A percentile compares a stretch with the other conserved stretches of the same genome.
Evolutionary conservation across 148 eudicot genomes (phyloP).

Genomic region (Chenopodium berlandieri): DNA sequence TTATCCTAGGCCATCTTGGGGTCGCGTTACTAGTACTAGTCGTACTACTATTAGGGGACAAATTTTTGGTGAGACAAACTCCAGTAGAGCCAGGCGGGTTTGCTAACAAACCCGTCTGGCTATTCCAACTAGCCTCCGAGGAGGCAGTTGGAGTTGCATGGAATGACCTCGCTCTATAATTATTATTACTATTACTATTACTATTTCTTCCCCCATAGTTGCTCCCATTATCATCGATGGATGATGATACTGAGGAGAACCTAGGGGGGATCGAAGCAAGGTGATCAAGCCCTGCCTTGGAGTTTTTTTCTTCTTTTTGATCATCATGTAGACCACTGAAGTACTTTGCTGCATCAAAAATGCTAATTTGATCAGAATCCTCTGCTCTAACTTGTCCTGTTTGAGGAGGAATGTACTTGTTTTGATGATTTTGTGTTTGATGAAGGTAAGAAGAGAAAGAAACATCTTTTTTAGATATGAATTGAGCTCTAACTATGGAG

Average conservation of each 20-base stretch:
- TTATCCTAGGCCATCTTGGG: constrained; percentile 22
- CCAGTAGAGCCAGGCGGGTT: constrained; percentile 53
- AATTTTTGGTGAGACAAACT: constrained; percentile 27
- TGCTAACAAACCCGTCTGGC: constrained; percentile 67
- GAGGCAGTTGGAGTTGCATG: constrained; percentile 78
- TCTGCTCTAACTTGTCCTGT: constrained; percentile 19
- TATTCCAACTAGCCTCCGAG: constrained; percentile 86
- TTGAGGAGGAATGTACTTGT: not conserved
- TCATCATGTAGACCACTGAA: constrained; percentile 46
- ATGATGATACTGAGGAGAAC: constrained; percentile 52
- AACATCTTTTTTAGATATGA: constrained; percentile 31
- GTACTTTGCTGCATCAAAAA: constrained; percentile 78
- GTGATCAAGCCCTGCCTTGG: constrained; percentile 15
- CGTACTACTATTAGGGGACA: constrained; percentile 19
- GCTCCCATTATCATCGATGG: constrained; percentile 30
- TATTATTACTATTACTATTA: constrained; percentile 29
- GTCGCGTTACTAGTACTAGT: not conserved
- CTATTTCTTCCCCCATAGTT: constrained; percentile 19
- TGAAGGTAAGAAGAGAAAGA: constrained; percentile 46
- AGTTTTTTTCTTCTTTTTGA: constrained; percentile 9
- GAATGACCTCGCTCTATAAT: constrained; percentile 44
- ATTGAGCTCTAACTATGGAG: constrained; percentile 34
- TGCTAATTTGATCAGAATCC: constrained; percentile 61
- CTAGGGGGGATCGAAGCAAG: constrained; percentile 37
- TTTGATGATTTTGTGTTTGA: constrained; percentile 10